These are phyloP conservation scores for Camellia oleifera DNA, from an alignment of 179 eudicot genomes.

Conservation along the genomic window DNA sequence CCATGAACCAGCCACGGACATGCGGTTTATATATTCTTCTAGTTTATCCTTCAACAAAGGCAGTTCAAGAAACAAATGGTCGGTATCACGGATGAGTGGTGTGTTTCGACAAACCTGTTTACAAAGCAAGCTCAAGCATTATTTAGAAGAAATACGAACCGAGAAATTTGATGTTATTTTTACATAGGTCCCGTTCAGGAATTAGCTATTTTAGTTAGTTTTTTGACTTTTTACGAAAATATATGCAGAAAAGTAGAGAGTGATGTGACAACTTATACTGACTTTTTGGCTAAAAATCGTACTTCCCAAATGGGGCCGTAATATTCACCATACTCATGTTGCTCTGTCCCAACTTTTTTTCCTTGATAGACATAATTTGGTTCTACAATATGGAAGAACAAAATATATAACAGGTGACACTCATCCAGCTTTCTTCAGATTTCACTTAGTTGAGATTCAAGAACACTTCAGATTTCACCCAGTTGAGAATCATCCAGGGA, in stretches of 20 bases:
- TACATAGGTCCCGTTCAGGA: background rate
- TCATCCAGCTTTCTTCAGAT: background rate
- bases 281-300: too few relatives aligned
- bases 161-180: background rate
- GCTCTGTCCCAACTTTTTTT: background rate
- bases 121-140: conserved; percentile 13
- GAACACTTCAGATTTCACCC: background rate
- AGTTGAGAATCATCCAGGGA: background rate
- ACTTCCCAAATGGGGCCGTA: background rate
- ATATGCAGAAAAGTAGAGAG: too few relatives aligned
- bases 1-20: conserved; percentile 86
- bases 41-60: conserved; percentile 67
- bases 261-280: too few relatives aligned
- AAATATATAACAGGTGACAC: background rate
- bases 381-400: background rate
- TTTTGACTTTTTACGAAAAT: too few relatives aligned
- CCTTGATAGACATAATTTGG: background rate
- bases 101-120: conserved; percentile 63
- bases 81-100: conserved; percentile 82
- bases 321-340: background rate
- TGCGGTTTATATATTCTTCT: conserved; percentile 57
- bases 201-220: too few relatives aligned
- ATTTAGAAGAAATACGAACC: background rate
- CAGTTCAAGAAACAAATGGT: conserved; percentile 94
- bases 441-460: too few relatives aligned